Conservation (phyloP, 192 early-diverging fungal genomes). For the Anaeromyces robustus region DNA sequence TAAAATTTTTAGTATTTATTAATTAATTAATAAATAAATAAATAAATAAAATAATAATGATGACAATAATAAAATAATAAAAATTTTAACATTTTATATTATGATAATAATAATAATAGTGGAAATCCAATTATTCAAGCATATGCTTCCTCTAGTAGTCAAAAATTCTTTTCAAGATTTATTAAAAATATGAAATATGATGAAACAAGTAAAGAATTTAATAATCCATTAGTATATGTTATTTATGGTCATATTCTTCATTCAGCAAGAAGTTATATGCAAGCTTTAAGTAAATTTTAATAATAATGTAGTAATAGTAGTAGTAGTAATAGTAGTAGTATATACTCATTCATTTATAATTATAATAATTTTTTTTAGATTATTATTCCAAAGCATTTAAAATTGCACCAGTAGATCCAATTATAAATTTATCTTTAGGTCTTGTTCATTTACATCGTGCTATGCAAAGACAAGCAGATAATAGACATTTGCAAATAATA, state of each 20-base stretch:
- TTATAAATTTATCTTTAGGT: constrained; percentile 46
- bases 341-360: not conserved
- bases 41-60: constrained; percentile 2
- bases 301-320: not conserved
- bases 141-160: constrained; percentile 23
- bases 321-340: not conserved
- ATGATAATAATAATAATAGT: constrained; percentile 16
- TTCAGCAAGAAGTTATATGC: constrained; percentile 27
- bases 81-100: too few relatives aligned
- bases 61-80: constrained; percentile 30
- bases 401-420: constrained; percentile 41
- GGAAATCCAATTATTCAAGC: constrained; percentile 19
- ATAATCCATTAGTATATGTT: constrained; percentile 24
- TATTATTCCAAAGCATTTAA: constrained; percentile 36
- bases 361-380: not conserved
- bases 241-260: constrained; percentile 47
- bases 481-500: constrained; percentile 51
- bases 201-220: constrained; percentile 3
- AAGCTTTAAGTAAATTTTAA: constrained; percentile 32
- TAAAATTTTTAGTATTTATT: too few relatives aligned
- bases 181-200: constrained; percentile 21
- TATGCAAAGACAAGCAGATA: constrained; percentile 51
- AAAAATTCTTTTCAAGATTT: constrained; percentile 40
- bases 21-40: not conserved
- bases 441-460: constrained; percentile 43